A percentile compares a stretch with the other conserved stretches of the same genome.
Conservation (phyloP, 2,329 filamentous ascomycete genomes). For the Phoma sp. region DNA sequence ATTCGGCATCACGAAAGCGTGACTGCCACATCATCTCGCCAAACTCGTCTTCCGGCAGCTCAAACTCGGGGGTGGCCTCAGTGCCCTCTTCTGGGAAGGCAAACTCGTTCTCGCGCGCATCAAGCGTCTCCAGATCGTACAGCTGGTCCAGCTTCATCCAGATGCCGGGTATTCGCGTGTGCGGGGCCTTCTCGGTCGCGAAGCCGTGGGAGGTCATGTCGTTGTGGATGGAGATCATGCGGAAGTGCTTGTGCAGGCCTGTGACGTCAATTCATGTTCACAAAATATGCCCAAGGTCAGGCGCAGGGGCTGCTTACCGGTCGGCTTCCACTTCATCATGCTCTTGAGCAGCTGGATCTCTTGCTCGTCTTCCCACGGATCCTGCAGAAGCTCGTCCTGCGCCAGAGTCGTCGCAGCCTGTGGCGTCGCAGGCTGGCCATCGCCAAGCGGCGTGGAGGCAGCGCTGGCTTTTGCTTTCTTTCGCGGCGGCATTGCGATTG, state of each 20-base stretch:
- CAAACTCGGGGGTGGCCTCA: constrained; percentile 47
- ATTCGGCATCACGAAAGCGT: constrained; percentile 43
- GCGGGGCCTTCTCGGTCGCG: constrained; percentile 71
- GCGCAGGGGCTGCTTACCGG: constrained; percentile 61
- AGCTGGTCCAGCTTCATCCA: constrained; percentile 85
- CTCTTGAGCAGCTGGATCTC: constrained; percentile 91
- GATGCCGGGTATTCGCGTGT: constrained; percentile 89
- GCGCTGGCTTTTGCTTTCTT: constrained; percentile 70
- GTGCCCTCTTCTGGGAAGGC: constrained; percentile 60
- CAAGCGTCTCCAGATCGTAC: constrained; percentile 85
- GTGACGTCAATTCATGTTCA: constrained; percentile 31
- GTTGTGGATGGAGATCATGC: constrained; percentile 56
- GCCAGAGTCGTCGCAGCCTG: constrained; percentile 51
- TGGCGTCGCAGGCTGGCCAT: constrained; percentile 52
- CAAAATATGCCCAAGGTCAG: no score
- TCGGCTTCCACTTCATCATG: constrained; percentile 95
- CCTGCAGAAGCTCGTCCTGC: constrained; percentile 67
- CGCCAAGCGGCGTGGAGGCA: constrained; percentile 61
- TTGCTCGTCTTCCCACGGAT: constrained; percentile 95
- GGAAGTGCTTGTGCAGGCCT: constrained; percentile 65
- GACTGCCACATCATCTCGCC: constrained; percentile 54
- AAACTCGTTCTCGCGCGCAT: constrained; percentile 77
- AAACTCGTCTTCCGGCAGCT: constrained; percentile 54
- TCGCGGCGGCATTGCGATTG: constrained; percentile 68
- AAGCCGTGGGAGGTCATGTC: constrained; percentile 63